Evolutionary conservation across 2,329 filamentous ascomycete species (phyloP), one percentile per base, ranked within the genome.

Genomic region (Neurospora crassa): DNA sequence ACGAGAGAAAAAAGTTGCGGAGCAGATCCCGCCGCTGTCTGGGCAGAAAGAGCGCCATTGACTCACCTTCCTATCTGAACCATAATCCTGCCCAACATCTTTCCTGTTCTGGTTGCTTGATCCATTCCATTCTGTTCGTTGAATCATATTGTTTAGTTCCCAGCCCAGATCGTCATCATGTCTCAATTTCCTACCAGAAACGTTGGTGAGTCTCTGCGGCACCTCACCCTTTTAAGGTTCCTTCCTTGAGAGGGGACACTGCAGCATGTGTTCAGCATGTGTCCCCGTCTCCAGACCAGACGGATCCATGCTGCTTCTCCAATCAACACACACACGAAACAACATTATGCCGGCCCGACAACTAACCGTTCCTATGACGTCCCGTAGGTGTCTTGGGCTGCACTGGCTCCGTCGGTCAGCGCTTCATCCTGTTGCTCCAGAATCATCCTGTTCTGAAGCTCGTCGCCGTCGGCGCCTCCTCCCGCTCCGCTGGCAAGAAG

Each of bases 331-430:
- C 47, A 53, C 12, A 4, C 47, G 20, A 8, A 53, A 53, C 24
- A 10, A 16, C 4, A 53, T 12, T 53, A 6, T 29, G 29, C 47
- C 47, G 47, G 47, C 20, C 47, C 47, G 47, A 29, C 1, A 20
- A 71, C 72, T 73, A 43, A 74, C 73, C 29, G 41, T 69, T 24
- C 37, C 43, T 37, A 53, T 53, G 47, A 34, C 34, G 41, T 42
- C n/a, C 67, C 29, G 45, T 75, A 90, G 88, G 88, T 80, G 93
- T 97, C 71, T 88, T 97, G 71, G 94, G 95, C 77, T 93, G 91
- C 82, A 98, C 95, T 41, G 96, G 96, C 79, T 96, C 94, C 43
- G 95, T 98, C 16, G 95, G 95, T 77, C 94, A 97, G 83, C 90
- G 96, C 78, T 98, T 98, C 82, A 96, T 98, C 79, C 90, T 97